These are phyloP conservation scores for Apophysomyces variabilis DNA, from an alignment of 371 early-diverging fungal genomes.

Conservation along the genomic window DNA sequence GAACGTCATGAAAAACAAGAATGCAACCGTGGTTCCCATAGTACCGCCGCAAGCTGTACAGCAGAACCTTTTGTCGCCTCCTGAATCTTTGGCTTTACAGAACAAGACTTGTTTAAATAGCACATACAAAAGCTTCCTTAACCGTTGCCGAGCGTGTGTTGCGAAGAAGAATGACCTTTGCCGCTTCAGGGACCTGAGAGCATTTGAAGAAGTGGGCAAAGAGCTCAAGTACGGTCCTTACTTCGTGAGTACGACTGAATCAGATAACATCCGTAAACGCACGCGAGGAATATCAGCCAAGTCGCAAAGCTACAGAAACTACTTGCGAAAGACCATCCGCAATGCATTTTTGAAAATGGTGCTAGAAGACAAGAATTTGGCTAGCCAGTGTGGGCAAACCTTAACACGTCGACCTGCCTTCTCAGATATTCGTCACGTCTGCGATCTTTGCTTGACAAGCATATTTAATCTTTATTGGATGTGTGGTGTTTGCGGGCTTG, in stretches of 20 bases:
- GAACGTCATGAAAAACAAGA: neutral
- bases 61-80: neutral
- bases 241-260: conserved; percentile 14
- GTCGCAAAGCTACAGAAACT: conserved; percentile 6
- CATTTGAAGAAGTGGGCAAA: neutral
- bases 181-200: conserved; percentile 21
- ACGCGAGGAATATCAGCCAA: conserved; percentile 4
- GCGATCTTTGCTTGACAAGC: conserved; percentile 55
- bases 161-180: conserved; percentile 20
- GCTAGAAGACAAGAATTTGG: conserved; percentile 7
- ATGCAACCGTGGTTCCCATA: neutral
- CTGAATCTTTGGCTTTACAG: neutral
- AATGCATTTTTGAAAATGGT: conserved; percentile 9
- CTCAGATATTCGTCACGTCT: conserved; percentile 40
- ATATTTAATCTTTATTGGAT: conserved; percentile 53
- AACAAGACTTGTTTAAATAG: neutral
- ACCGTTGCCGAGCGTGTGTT: conserved; percentile 16
- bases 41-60: neutral
- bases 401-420: conserved; percentile 17
- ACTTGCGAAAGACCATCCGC: conserved; percentile 10
- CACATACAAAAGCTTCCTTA: neutral
- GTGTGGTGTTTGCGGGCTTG: conserved; percentile 60
- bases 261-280: conserved; percentile 7
- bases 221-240: conserved; percentile 8
- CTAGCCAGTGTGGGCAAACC: neutral